Percentiles rank a stretch among this genome's conserved stretches.
These are phyloP conservation scores for Epichloe baconii DNA, from an alignment of 2,329 filamentous ascomycete species.

Conservation along the genomic window DNA sequence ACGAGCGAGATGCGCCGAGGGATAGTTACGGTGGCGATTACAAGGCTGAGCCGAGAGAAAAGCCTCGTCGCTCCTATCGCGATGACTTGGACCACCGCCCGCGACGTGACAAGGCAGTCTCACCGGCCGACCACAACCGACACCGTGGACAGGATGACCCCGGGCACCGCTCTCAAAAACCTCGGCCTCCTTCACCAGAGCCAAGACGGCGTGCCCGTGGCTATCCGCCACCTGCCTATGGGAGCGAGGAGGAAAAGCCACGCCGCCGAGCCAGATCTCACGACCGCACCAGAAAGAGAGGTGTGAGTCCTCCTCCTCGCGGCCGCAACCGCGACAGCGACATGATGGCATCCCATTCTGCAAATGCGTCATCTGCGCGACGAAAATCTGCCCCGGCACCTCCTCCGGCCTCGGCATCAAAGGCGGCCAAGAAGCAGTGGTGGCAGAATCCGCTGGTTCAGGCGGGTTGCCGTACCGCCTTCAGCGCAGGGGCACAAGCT, in stretches of 20 bases:
- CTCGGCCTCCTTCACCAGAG: constrained; percentile 4
- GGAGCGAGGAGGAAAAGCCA: constrained; percentile 9
- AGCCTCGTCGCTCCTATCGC: constrained; percentile 2
- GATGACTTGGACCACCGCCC: constrained; percentile 8
- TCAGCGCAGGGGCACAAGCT: constrained; percentile 35
- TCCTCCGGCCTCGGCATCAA: constrained; percentile 11
- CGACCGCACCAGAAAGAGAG: constrained; percentile 9
- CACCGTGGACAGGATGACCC: constrained; percentile 7
- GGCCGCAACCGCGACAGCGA: constrained; percentile 9
- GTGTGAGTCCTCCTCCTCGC: constrained; percentile 6
- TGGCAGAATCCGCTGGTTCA: constrained; percentile 26
- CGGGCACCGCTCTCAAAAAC: neutral
- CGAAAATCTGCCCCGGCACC: constrained; percentile 8
- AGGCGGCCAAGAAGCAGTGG: constrained; percentile 16
- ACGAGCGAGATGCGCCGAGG: neutral
- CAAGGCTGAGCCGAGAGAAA: neutral
- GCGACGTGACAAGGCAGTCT: constrained; percentile 9
- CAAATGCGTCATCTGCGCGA: constrained; percentile 4
- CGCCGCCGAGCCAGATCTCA: constrained; percentile 14
- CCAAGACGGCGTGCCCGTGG: constrained; percentile 1
- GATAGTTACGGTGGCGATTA: constrained; percentile 1
- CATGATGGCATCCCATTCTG: constrained; percentile 4
- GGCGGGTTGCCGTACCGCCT: constrained; percentile 31
- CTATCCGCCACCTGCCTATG: constrained; percentile 6
- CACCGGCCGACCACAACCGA: constrained; percentile 8